These are phyloP conservation scores for Vitellaria paradoxa DNA, from an alignment of 179 eudicot genomes.

Conservation along the genomic window DNA sequence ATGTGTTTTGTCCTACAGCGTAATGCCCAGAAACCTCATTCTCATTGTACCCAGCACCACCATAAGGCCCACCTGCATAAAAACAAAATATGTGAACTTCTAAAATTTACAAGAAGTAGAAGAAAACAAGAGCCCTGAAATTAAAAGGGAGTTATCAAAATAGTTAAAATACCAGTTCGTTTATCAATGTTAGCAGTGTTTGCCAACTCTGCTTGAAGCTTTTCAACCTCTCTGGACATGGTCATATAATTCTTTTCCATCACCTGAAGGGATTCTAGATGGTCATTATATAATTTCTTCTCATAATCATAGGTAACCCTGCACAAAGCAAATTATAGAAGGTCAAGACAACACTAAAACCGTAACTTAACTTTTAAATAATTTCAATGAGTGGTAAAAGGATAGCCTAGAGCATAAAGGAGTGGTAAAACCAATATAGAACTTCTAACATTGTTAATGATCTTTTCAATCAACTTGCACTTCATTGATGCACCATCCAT, in stretches of 20 bases:
- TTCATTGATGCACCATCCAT: neutral
- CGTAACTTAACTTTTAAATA: slow-evolving; percentile 5
- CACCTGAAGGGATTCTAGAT: slow-evolving; percentile 90
- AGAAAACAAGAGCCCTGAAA: neutral
- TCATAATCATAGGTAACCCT: slow-evolving; percentile 93
- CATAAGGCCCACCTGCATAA: slow-evolving; percentile 50
- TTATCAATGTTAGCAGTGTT: slow-evolving; percentile 58
- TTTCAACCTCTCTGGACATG: slow-evolving; percentile 92
- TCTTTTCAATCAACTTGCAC: neutral
- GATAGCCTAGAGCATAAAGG: too few relatives aligned
- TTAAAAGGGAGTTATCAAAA: neutral
- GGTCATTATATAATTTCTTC: slow-evolving; percentile 82
- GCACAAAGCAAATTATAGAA: slow-evolving; percentile 21
- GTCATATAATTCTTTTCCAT: slow-evolving; percentile 91
- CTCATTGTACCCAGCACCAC: slow-evolving; percentile 59
- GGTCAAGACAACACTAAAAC: slow-evolving; percentile 10
- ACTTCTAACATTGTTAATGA: neutral
- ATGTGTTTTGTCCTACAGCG: slow-evolving; percentile 46
- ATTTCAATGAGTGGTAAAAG: neutral
- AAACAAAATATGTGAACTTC: slow-evolving; percentile 2
- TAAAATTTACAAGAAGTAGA: neutral
- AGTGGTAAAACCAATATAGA: neutral
- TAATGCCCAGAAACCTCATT: slow-evolving; percentile 52
- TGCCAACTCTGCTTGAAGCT: slow-evolving; percentile 74
- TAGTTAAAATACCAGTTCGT: slow-evolving; percentile 48